Base-by-base conservation (phyloP, 495 filamentous ascomycete genomes). In the Glonium stellatum region DNA sequence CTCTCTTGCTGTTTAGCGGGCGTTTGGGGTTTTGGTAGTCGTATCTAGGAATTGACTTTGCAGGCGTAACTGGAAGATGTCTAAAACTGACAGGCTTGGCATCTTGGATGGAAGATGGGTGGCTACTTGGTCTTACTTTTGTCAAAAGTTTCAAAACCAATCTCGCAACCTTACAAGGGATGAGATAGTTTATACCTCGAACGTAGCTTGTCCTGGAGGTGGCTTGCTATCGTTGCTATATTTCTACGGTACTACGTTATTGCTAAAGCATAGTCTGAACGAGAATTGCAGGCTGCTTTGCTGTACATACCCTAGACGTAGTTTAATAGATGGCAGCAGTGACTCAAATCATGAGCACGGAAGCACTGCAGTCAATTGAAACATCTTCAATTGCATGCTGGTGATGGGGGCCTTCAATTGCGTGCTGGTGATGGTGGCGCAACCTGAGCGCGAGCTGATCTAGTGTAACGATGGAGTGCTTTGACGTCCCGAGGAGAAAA, bases 1-100 rank as follows among this genome's bases (percentile, higher is more conserved):
- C 23, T 50, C 47, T 51, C 25, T 51, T 51, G 18, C 48, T 25
- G 25, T 51, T 31, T 27, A 51, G 48, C 48, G 48, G 48, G 48
- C 48, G 48, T 51, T 51, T 15, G 48, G 48, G 15, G 2, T 31
- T 4, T 44, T 11, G 39, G 18, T 11, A 11, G 18, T 44, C 18
- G 10, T 18, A 44, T 44, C 39, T 4, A 18, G 39, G 12, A 15
- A 4, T 13, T 13, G 48, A 4, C 19, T n/a, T 51, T 51, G 48
- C 5, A 23, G 48, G 19, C 25, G 48, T 6, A 51, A n/a, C 2
- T 13, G 25, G 48, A 31, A 23, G 19, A 51, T 2, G 48, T 6
- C 27, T 15, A 15, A 34, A 34, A 55, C 5, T 23, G 18, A 11
- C 39, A 4, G 39, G 39, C 39, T 15, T 44, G 39, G 39, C 39